These are phyloP conservation scores for Calonectria hongkongensis DNA, from an alignment of 2,329 filamentous ascomycete genomes.

Conservation along the genomic window DNA sequence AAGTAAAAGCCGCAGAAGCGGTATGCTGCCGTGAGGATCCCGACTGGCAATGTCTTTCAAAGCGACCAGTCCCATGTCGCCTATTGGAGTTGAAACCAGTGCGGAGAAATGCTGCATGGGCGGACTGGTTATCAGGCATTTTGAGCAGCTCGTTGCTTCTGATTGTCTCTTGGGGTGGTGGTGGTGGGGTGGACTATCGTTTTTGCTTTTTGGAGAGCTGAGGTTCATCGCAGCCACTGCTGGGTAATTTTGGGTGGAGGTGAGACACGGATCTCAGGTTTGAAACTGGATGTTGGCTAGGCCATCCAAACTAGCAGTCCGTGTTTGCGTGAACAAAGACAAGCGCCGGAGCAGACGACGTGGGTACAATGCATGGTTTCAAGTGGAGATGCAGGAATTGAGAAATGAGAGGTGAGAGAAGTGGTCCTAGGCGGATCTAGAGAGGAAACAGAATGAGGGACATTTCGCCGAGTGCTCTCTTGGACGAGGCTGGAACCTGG, in stretches of 20 bases:
- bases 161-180: slow-evolving; percentile 6
- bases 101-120: slow-evolving; percentile 11
- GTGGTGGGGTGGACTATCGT: slow-evolving; percentile 20
- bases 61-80: slow-evolving; percentile 6
- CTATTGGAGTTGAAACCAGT: slow-evolving; percentile 13
- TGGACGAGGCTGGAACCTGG: slow-evolving; percentile 7
- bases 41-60: slow-evolving; percentile 3
- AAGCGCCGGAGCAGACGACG: slow-evolving; percentile 15
- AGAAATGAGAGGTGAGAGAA: slow-evolving; percentile 30
- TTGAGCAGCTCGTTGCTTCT: slow-evolving; percentile 4
- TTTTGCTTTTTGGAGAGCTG: slow-evolving; percentile 24
- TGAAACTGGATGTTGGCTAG: slow-evolving; percentile 2
- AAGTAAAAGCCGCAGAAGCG: slow-evolving; percentile 26
- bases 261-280: slow-evolving; percentile 5
- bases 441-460: slow-evolving; percentile 21
- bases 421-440: not conserved
- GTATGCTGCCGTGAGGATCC: slow-evolving; percentile 14
- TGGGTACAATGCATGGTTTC: slow-evolving; percentile 21
- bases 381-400: slow-evolving; percentile 24
- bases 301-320: not conserved
- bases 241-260: slow-evolving; percentile 1
- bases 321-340: slow-evolving; percentile 17
- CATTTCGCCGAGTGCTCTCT: slow-evolving; percentile 14
- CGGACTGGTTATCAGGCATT: slow-evolving; percentile 9
- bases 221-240: slow-evolving; percentile 7